Base-by-base conservation (phyloP, 2,329 filamentous ascomycete species). In the Sporothrix dimorphospora region DNA sequence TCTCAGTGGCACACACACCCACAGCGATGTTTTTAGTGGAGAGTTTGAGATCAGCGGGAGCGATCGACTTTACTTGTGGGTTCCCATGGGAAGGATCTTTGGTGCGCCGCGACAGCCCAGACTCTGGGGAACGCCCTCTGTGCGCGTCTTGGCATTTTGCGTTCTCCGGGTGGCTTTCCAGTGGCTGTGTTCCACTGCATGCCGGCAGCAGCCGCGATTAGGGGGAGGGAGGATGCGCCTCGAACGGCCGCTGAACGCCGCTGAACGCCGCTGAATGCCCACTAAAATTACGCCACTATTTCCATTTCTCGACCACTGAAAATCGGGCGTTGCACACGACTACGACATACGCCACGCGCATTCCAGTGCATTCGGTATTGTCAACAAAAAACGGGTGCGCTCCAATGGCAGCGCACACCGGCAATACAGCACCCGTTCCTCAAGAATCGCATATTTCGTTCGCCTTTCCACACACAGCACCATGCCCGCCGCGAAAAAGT, bases 61-160 rank as follows among this genome's bases (percentile, higher is more conserved):
- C 30, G 34, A 61, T 40, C 30, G 57, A 40, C 30, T 40, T 40
- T 19, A 19, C n/a, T n/a, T 51, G 11, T 34, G 27, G 27, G 14
- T 57, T 55, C 24, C n/a, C n/a, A n/a, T n/a, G n/a, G n/a, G n/a
- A n/a, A n/a, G n/a, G n/a, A n/a, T n/a, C n/a, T n/a, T n/a, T n/a
- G n/a, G n/a, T n/a, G n/a, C n/a, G n/a, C n/a, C n/a, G n/a, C n/a
- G n/a, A n/a, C n/a, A n/a, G n/a, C n/a, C n/a, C n/a, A n/a, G 11
- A 40, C 8, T 21, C 57, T 42, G 57, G 57, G 57, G 34, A 59
- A 42, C n/a, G 34, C 5, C n/a, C 38, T 63, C 57, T 42, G n/a
- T 63, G n/a, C 34, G 38, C n/a, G 38, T 42, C 61, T 66, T 66
- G 61, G 61, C 61, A 45, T 66, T 61, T 40, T 21, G 16, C 24